Evolutionary conservation across 805 yeast species (phyloP).

Genomic region (Kodamaea sagamina): DNA sequence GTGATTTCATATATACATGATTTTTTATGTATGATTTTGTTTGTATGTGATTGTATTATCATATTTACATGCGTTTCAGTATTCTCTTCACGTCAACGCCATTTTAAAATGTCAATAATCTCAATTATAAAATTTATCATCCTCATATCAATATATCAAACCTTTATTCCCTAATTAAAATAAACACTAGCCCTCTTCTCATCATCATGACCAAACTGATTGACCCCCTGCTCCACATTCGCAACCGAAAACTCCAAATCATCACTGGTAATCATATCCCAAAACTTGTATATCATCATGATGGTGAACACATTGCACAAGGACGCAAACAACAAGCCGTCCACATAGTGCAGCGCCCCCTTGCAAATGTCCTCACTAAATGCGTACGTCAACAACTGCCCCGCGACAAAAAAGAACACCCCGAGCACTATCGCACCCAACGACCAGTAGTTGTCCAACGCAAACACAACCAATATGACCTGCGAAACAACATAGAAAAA

Average conservation of each 20-base stretch:
- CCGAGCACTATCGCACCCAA: conserved; percentile 79
- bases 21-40: too few species aligned
- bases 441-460: conserved; percentile 83
- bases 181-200: conserved; percentile 31
- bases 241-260: conserved; percentile 89
- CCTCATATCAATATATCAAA: too few species aligned
- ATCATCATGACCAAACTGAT: conserved; percentile 30
- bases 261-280: conserved; percentile 95
- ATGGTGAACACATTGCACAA: conserved; percentile 75
- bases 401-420: conserved; percentile 69
- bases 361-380: conserved; percentile 68
- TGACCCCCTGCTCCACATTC: conserved; percentile 40
- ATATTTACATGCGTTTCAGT: too few species aligned
- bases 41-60: too few species aligned
- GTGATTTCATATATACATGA: not conserved
- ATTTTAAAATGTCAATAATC: not conserved
- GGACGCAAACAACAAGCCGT: conserved; percentile 84
- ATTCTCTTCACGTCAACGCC: not conserved
- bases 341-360: conserved; percentile 79
- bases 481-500: conserved; percentile 67
- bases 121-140: not conserved
- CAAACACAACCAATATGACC: conserved; percentile 61
- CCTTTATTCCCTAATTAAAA: conserved; percentile 10
- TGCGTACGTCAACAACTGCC: conserved; percentile 77
- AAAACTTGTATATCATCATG: conserved; percentile 94